Percentiles rank a stretch among this genome's conserved stretches.
These are phyloP conservation scores for Spergularia bocconei DNA, from an alignment of 148 eudicot species.

Conservation along the genomic window DNA sequence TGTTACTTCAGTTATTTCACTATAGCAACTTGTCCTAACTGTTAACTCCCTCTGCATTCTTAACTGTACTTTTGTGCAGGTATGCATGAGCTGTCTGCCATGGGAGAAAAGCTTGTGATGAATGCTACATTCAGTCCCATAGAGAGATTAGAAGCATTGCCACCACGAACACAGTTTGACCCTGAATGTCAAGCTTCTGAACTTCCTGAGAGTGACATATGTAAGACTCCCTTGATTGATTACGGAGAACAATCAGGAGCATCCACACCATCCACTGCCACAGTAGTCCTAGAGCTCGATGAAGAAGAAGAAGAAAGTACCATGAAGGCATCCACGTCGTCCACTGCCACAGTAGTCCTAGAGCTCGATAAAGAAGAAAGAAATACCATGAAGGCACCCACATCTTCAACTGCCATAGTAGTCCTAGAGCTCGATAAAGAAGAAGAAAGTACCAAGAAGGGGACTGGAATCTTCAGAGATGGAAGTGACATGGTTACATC, in stretches of 20 bases:
- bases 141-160: background rate
- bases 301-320: no score
- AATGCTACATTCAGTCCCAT: no score
- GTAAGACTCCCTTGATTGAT: slow-evolving; percentile 9
- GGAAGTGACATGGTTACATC: slow-evolving; percentile 6
- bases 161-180: background rate
- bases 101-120: slow-evolving; percentile 2
- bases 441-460: background rate
- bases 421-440: background rate
- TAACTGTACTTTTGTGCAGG: background rate
- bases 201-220: background rate
- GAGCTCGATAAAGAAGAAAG: background rate
- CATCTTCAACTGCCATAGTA: background rate
- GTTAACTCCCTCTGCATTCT: no score
- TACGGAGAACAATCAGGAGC: slow-evolving; percentile 10
- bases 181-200: slow-evolving; percentile 1
- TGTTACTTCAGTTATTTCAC: background rate
- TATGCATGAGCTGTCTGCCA: background rate
- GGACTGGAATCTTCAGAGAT: background rate
- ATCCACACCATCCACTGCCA: slow-evolving; percentile 1
- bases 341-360: slow-evolving; percentile 3
- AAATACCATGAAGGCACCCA: no score
- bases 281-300: slow-evolving; percentile 2
- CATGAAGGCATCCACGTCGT: no score
- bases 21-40: no score